Conservation (phyloP, 2,329 filamentous ascomycete genomes). For the Phyllosticta ampelicida region DNA sequence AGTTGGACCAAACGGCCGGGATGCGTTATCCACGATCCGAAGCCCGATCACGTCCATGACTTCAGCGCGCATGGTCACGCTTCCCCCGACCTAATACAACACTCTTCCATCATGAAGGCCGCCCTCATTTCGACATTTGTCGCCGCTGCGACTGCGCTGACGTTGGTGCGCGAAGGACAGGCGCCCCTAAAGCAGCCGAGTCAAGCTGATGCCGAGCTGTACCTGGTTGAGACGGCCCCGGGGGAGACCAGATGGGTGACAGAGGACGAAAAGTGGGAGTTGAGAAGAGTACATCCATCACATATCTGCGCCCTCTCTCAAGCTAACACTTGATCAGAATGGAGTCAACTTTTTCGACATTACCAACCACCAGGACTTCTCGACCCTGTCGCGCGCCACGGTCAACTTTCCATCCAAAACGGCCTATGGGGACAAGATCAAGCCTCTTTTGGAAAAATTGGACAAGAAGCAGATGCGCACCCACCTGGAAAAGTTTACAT, state of each 20-base stretch:
- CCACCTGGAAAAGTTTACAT: constrained; percentile 68
- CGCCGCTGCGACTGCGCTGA: constrained; percentile 9
- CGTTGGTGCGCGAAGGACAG: constrained; percentile 7
- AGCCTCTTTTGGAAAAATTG: constrained; percentile 55
- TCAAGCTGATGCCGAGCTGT: constrained; percentile 31
- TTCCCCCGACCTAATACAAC: neutral
- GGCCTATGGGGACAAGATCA: constrained; percentile 53
- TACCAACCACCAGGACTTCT: constrained; percentile 58
- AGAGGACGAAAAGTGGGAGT: constrained; percentile 88
- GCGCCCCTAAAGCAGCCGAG: constrained; percentile 6
- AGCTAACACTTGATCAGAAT: constrained; percentile 44
- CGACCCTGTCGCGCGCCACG: constrained; percentile 27
- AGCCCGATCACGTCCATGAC: neutral
- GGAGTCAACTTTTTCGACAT: constrained; percentile 92
- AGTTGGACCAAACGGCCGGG: neutral
- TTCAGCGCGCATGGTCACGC: neutral
- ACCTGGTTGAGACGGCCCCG: constrained; percentile 73
- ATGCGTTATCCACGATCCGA: neutral
- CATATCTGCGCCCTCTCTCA: neutral
- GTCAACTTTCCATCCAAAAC: constrained; percentile 58
- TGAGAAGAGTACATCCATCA: constrained; percentile 60
- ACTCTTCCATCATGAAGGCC: constrained; percentile 9
- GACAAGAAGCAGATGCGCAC: constrained; percentile 64
- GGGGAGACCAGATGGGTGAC: constrained; percentile 79
- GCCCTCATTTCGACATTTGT: constrained; percentile 6